phyloP scores from a whole-genome alignment of 2,329 filamentous ascomycete species.

The Pseudogymnoascus sp. region DNA sequence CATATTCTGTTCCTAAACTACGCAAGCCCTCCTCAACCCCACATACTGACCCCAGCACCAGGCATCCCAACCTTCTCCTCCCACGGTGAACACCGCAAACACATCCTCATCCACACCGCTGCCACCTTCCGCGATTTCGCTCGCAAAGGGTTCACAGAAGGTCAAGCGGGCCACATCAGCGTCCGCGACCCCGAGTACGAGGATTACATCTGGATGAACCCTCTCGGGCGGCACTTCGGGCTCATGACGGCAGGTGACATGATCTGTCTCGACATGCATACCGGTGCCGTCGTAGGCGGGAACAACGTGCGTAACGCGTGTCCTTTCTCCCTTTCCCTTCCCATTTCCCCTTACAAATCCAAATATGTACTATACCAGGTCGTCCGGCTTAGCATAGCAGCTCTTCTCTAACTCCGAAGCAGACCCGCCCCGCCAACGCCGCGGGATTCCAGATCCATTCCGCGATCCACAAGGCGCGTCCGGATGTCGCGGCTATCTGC shows the following conservation, averaged over 20 bases:
- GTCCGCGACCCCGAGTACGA: conserved; percentile 58
- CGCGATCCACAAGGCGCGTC: conserved; percentile 58
- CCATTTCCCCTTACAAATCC: neutral
- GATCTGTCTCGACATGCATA: conserved; percentile 54
- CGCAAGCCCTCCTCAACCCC: neutral
- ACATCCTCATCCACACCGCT: conserved; percentile 60
- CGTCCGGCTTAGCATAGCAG: neutral
- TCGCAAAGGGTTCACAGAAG: conserved; percentile 59
- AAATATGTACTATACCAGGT: neutral
- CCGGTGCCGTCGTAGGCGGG: conserved; percentile 56
- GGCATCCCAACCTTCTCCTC: conserved; percentile 50
- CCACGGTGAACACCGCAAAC: conserved; percentile 50
- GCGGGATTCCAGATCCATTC: conserved; percentile 66
- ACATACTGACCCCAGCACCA: conserved; percentile 27
- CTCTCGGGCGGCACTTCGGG: conserved; percentile 57
- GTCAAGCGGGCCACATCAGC: conserved; percentile 61
- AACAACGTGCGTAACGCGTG: conserved; percentile 35
- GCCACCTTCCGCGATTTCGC: conserved; percentile 62
- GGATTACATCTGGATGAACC: conserved; percentile 64
- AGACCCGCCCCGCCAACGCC: conserved; percentile 52
- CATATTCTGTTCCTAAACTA: neutral
- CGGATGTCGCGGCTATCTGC: conserved; percentile 59
- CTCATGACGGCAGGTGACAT: conserved; percentile 59
- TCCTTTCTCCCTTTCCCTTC: neutral
- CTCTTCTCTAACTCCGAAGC: neutral